Conservation (phyloP, 371 early-diverging fungal genomes). For the Syncephalastrum sp. region DNA sequence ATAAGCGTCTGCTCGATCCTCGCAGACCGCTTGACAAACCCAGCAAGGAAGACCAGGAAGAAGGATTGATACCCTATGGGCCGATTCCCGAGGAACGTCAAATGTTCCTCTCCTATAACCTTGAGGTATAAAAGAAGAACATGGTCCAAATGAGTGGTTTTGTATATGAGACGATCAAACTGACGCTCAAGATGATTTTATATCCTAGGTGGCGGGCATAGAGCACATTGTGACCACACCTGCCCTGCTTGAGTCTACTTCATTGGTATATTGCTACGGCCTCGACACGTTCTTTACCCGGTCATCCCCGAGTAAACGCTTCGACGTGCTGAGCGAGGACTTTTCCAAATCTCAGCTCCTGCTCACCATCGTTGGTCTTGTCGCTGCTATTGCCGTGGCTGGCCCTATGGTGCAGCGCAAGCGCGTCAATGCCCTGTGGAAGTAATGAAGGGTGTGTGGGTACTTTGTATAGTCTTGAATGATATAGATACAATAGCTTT, state of each 20-base stretch:
- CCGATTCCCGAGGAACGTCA: conserved; percentile 72
- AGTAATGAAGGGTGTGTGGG: conserved; percentile 23
- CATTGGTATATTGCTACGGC: conserved; percentile 84
- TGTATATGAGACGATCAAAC: not conserved
- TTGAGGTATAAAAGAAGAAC: conserved; percentile 42
- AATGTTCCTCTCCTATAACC: conserved; percentile 70
- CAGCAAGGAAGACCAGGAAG: conserved; percentile 75
- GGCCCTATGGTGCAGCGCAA: conserved; percentile 73
- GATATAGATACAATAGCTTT: not conserved
- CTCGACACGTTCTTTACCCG: conserved; percentile 86
- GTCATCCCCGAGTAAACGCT: conserved; percentile 82
- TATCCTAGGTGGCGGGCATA: conserved; percentile 57
- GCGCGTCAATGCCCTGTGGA: conserved; percentile 61
- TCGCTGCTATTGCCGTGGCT: conserved; percentile 64
- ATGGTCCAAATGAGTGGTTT: not conserved
- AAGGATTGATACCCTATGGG: conserved; percentile 76
- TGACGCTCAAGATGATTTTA: not conserved
- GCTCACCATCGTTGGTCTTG: conserved; percentile 76
- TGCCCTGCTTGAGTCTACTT: conserved; percentile 89
- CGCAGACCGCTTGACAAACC: conserved; percentile 72
- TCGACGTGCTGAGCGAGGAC: conserved; percentile 89
- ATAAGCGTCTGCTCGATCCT: conserved; percentile 82
- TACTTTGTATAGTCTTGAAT: too few relatives aligned
- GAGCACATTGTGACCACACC: conserved; percentile 69
- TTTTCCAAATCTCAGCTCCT: conserved; percentile 86